Evolutionary conservation across 2,329 filamentous ascomycete species (phyloP), one percentile per base, ranked within the genome.

Genomic region (Venturia oleaginea): DNA sequence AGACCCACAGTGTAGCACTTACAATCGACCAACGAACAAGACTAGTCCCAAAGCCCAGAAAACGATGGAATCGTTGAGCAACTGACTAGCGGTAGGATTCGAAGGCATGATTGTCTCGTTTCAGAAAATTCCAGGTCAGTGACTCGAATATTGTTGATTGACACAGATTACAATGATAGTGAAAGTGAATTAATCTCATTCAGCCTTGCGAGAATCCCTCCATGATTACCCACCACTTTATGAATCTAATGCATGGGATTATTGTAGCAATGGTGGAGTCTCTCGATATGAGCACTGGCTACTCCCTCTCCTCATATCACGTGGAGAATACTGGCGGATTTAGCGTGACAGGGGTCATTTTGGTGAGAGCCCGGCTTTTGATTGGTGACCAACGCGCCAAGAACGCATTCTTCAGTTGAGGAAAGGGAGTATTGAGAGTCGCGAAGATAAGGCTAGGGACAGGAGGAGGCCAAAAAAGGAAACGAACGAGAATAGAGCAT

Each of bases 21-120:
- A 64, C 63, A 65, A 46, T 22, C 64, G 30, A n/a, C 64, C 64
- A 38, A 65, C n/a, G 40, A 65, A 62, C 22, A 65, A 27, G 22
- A 65, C 24, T 30, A 62, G 34, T 15, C 59, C 64, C 15, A 65
- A 19, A 43, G 30, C n/a, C 32, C 57, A 60, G 30, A 61, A 65
- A 15, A 57, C 34, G 43, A 65, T 57, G 17, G 59, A 63, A 27
- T 65, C 64, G 34, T 8, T n/a, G 19, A 62, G 22, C n/a, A 65
- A 22, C 34, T 65, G 64, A 38, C 30, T 32, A 32, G 38, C 32
- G 17, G 64, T 43, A 24, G 64, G 64, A 22, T 61, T 64, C 17
- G 51, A 32, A 11, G 32, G 32, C 63, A 64, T 64, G 15, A n/a
- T 46, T 63, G 43, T 30, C 32, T 42, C 30, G 51, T 34, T n/a